phyloP scores from a whole-genome alignment of 139 green algal genomes.

The Diplosphaera chodatii region DNA sequence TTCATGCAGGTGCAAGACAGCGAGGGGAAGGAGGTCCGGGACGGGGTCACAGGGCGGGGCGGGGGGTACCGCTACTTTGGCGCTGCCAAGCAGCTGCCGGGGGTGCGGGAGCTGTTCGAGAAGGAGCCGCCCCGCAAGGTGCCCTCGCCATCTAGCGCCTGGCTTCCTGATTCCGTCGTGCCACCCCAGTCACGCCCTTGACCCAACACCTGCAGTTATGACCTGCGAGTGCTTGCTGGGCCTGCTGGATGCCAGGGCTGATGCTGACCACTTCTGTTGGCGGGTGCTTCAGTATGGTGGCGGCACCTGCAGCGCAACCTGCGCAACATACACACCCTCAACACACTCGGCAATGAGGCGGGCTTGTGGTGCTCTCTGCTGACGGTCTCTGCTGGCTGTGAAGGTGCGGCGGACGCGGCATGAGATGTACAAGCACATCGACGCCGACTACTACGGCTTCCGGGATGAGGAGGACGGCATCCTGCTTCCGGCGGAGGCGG shows the following conservation, averaged over 20 bases:
- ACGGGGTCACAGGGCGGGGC: slow-evolving; percentile 38
- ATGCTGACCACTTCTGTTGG: no score
- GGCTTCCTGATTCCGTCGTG: background rate
- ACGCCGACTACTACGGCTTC: slow-evolving; percentile 98
- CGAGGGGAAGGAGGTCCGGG: slow-evolving; percentile 43
- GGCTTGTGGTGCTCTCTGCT: no score
- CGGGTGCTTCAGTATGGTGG: no score
- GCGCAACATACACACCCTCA: no score
- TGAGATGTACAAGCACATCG: slow-evolving; percentile 84
- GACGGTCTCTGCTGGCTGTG: background rate
- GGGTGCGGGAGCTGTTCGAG: slow-evolving; percentile 98
- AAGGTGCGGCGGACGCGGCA: slow-evolving; percentile 54
- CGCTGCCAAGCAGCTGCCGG: slow-evolving; percentile 94
- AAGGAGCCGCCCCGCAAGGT: slow-evolving; percentile 64
- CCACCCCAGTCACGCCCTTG: no score
- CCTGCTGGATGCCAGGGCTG: no score
- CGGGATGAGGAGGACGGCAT: slow-evolving; percentile 91
- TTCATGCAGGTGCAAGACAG: slow-evolving; percentile 21
- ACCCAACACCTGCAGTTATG: no score
- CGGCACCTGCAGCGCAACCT: no score
- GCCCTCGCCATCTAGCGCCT: background rate
- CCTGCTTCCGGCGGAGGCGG: slow-evolving; percentile 68
- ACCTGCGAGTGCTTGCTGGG: no score
- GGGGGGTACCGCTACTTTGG: slow-evolving; percentile 93
- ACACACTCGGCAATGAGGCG: no score